Evolutionary conservation across 2,329 filamentous ascomycete genomes (phyloP).

Genomic region (Pseudogymnoascus sp.): DNA sequence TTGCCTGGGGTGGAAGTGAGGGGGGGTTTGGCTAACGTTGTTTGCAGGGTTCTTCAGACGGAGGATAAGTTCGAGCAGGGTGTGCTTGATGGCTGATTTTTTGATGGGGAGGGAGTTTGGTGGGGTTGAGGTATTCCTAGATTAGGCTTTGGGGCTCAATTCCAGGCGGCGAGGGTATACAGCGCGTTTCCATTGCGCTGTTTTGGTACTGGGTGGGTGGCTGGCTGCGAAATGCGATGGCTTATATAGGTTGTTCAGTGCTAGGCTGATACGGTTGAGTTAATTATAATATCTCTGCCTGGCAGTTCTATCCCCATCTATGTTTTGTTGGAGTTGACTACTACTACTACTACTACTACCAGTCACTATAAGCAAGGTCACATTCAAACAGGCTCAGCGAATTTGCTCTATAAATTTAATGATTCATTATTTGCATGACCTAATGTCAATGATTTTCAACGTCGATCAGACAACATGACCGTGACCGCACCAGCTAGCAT

Average conservation of each 20-base stretch:
- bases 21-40: neutral
- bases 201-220: neutral
- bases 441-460: constrained; percentile 2
- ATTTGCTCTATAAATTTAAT: neutral
- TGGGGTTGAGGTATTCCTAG: neutral
- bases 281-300: neutral
- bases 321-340: neutral
- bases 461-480: neutral
- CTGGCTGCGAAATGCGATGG: neutral
- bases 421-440: constrained; percentile 4
- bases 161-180: neutral
- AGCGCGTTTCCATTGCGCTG: neutral
- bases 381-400: neutral
- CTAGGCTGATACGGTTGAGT: neutral
- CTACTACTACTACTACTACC: too few relatives aligned
- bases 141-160: neutral
- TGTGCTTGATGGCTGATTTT: neutral
- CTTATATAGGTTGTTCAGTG: neutral
- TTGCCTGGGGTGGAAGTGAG: neutral
- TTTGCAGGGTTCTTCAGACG: neutral
- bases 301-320: neutral
- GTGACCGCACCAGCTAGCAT: constrained; percentile 1
- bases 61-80: neutral
- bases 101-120: neutral
- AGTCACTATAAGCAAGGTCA: neutral